A percentile compares a stretch with the other conserved stretches of the same genome.
phyloP scores from a whole-genome alignment of 2,329 filamentous ascomycete genomes.

The Xylariaceae sp. region DNA sequence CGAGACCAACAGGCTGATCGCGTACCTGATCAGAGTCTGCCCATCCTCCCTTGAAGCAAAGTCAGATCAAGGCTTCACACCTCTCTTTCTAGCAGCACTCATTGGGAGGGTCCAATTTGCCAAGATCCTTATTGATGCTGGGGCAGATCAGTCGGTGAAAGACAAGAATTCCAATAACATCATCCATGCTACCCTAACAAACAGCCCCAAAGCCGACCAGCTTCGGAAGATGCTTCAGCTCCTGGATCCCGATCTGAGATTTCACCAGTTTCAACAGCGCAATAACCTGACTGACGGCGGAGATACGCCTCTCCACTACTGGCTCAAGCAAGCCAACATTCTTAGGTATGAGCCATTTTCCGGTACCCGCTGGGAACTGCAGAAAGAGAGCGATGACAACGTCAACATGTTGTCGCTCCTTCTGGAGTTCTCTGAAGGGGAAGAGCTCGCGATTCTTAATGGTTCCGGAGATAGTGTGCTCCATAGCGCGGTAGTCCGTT shows the following conservation, averaged over 20 bases:
- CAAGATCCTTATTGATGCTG: slow-evolving; percentile 60
- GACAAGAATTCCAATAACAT: slow-evolving; percentile 62
- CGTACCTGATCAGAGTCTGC: slow-evolving; percentile 60
- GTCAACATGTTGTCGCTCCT: slow-evolving; percentile 44
- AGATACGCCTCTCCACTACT: slow-evolving; percentile 60
- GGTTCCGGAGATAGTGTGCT: slow-evolving; percentile 62
- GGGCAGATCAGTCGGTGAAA: slow-evolving; percentile 64
- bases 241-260: slow-evolving; percentile 53
- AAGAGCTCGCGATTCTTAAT: slow-evolving; percentile 55
- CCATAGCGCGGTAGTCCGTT: slow-evolving; percentile 48
- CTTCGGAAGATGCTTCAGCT: slow-evolving; percentile 50
- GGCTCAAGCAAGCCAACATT: slow-evolving; percentile 35
- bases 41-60: slow-evolving; percentile 62
- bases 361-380: background rate
- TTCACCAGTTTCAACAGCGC: slow-evolving; percentile 56
- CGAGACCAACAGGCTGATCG: slow-evolving; percentile 50
- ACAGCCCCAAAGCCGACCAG: slow-evolving; percentile 27
- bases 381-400: slow-evolving; percentile 25
- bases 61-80: slow-evolving; percentile 55
- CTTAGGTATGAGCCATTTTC: slow-evolving; percentile 1
- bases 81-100: slow-evolving; percentile 63
- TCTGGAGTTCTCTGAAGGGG: slow-evolving; percentile 51
- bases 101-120: slow-evolving; percentile 50
- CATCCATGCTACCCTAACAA: slow-evolving; percentile 52
- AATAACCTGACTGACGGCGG: slow-evolving; percentile 46